phyloP scores from a whole-genome alignment of 768 basidiomycete genomes.

The Tulasnella sp. region DNA sequence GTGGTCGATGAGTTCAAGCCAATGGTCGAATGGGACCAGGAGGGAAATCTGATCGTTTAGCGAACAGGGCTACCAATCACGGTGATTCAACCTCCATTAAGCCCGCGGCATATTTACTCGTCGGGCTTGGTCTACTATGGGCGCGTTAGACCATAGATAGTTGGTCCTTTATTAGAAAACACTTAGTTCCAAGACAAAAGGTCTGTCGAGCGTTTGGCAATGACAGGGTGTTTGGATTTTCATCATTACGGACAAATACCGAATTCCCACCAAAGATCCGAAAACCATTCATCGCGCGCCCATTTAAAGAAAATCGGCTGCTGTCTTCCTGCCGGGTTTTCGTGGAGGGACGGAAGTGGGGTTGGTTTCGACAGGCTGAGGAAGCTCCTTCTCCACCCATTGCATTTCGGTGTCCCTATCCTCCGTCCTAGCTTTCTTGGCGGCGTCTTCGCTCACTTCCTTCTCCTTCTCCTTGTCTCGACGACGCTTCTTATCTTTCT shows the following conservation, averaged over 20 bases:
- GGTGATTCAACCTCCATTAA: neutral
- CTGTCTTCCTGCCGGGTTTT: constrained; percentile 57
- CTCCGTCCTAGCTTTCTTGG: constrained; percentile 42
- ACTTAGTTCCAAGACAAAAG: too few species aligned
- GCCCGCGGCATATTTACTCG: neutral
- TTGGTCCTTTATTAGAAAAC: too few species aligned
- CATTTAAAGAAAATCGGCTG: constrained; percentile 66
- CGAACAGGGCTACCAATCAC: neutral
- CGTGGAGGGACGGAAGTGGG: constrained; percentile 28
- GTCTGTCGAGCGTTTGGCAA: neutral
- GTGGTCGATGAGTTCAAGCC: constrained; percentile 72
- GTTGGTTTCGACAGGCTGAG: constrained; percentile 35
- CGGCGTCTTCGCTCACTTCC: constrained; percentile 34
- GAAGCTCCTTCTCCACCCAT: constrained; percentile 62
- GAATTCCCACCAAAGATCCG: neutral
- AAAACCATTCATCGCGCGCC: neutral
- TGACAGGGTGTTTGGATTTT: too few species aligned
- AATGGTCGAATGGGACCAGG: constrained; percentile 53
- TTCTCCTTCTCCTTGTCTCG: constrained; percentile 44
- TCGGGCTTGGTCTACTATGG: too few species aligned
- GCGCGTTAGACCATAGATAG: too few species aligned
- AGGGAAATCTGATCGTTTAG: constrained; percentile 45
- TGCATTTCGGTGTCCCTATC: constrained; percentile 44
- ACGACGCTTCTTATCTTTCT: constrained; percentile 30
- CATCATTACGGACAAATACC: too few species aligned